A percentile compares a stretch with the other conserved stretches of the same genome.
These are phyloP conservation scores for Sarcodon sp. DNA, from an alignment of 768 basidiomycete species.

Conservation along the genomic window DNA sequence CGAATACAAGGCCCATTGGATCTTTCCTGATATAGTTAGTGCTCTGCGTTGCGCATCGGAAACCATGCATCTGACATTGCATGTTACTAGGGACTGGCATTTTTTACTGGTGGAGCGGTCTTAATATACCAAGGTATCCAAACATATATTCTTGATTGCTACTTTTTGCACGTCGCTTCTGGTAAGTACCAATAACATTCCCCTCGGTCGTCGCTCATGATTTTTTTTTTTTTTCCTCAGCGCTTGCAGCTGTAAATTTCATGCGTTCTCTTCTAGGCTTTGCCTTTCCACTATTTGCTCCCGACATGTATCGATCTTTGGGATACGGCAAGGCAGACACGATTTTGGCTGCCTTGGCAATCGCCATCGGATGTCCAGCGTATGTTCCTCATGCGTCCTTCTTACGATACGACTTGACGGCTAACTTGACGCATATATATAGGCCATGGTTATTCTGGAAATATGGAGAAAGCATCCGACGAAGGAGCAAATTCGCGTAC, in stretches of 20 bases:
- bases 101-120: slow-evolving; percentile 37
- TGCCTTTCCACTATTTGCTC: slow-evolving; percentile 64
- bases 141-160: slow-evolving; percentile 54
- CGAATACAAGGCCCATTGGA: slow-evolving; percentile 47
- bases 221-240: slow-evolving; percentile 15
- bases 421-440: slow-evolving; percentile 14
- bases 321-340: slow-evolving; percentile 63
- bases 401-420: neutral
- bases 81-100: slow-evolving; percentile 33
- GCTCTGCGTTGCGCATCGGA: neutral
- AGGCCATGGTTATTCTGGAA: slow-evolving; percentile 29
- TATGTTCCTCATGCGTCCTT: slow-evolving; percentile 22
- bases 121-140: slow-evolving; percentile 51
- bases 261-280: slow-evolving; percentile 58
- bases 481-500: slow-evolving; percentile 5
- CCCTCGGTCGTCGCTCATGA: slow-evolving; percentile 2
- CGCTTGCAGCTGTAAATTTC: slow-evolving; percentile 50
- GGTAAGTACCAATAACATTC: neutral
- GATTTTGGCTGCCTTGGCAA: slow-evolving; percentile 41
- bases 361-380: slow-evolving; percentile 47
- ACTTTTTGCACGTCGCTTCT: neutral
- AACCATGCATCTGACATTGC: neutral
- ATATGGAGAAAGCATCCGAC: slow-evolving; percentile 33
- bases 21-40: slow-evolving; percentile 52
- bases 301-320: slow-evolving; percentile 46